Base-by-base conservation (phyloP, 306 rosid species). In the Vigna radiata region DNA sequence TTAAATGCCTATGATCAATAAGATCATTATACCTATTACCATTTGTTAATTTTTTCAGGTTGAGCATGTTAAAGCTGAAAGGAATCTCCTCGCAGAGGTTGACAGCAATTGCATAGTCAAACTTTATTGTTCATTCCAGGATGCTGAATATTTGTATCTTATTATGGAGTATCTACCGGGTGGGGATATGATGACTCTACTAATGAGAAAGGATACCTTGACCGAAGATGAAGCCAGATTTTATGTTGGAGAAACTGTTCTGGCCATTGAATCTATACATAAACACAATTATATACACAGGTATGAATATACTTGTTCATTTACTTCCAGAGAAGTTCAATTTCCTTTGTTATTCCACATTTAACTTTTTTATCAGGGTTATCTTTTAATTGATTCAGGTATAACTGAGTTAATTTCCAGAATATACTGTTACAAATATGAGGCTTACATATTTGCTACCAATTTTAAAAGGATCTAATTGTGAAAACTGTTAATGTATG, bases 121-220 rank as follows among this genome's bases (percentile, higher is more conserved):
- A 81, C 97, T 96, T 33, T 96, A 92, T 73, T 96, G 89, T 81
- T 92, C 99, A 62, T 96, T 96, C 85, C 99, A 96, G 79, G 99
- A 96, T 82, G 98, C 88, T 6, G 98, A 91, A 61, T 88, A 73
- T 87, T 88, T 96, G 71, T 96, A 96, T 84, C 99, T 96, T 76
- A 86, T 96, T 66, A 96, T 96, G 99, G 99, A 96, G 78, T 96
- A 96, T 77, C 88, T 96, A 77, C 99, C 99, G 41, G 98, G 99
- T 65, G 99, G 99, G 77, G 99, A 96, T 84, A 85, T 96, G 99
- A 96, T 96, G 99, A 96, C 99, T 66, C 85, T 92, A 68, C 97
- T 96, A 50, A 96, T 96, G 99, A 89, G 99, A 87, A 96, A 92
- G 89, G 98, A 96, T 83, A 91, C 83, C 49, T 87, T 96, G 90